A percentile compares a stretch with the other conserved stretches of the same genome.
Evolutionary conservation across 768 basidiomycete genomes (phyloP).

Genomic region (Leccinum longicurvipes): DNA sequence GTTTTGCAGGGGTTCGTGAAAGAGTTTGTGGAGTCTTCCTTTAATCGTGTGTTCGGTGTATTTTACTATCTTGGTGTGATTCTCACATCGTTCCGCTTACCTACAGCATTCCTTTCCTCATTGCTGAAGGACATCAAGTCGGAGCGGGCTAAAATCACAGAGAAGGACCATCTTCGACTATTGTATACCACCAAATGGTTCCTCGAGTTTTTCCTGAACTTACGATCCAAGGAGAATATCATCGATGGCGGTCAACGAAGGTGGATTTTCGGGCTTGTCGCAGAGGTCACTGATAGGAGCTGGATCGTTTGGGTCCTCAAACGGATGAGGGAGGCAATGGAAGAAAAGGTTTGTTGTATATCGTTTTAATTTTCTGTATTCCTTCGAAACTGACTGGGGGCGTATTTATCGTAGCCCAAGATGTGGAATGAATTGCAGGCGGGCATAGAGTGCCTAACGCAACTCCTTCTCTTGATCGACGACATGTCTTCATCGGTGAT

Average conservation of each 20-base stretch:
- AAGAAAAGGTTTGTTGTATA: conserved; percentile 70
- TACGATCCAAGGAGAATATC: conserved; percentile 38
- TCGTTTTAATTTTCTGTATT: conserved; percentile 2
- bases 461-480: conserved; percentile 87
- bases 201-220: conserved; percentile 79
- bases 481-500: conserved; percentile 58
- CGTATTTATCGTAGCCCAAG: conserved; percentile 61
- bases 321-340: conserved; percentile 84
- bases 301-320: conserved; percentile 91
- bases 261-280: conserved; percentile 73
- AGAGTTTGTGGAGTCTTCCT: conserved; percentile 77
- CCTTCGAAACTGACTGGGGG: conserved; percentile 8
- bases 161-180: conserved; percentile 89
- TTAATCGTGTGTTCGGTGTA: conserved; percentile 67
- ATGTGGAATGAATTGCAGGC: conserved; percentile 93
- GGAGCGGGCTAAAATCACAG: conserved; percentile 88
- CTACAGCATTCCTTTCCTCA: conserved; percentile 78
- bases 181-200: conserved; percentile 90
- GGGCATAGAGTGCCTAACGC: conserved; percentile 90
- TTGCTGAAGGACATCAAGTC: conserved; percentile 92
- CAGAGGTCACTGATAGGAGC: conserved; percentile 79
- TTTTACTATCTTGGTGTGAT: conserved; percentile 8
- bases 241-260: conserved; percentile 25
- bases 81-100: conserved; percentile 14
- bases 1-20: conserved; percentile 67